These are phyloP conservation scores for Termitomyces bulborhizus DNA, from an alignment of 768 basidiomycete species.

Conservation along the genomic window DNA sequence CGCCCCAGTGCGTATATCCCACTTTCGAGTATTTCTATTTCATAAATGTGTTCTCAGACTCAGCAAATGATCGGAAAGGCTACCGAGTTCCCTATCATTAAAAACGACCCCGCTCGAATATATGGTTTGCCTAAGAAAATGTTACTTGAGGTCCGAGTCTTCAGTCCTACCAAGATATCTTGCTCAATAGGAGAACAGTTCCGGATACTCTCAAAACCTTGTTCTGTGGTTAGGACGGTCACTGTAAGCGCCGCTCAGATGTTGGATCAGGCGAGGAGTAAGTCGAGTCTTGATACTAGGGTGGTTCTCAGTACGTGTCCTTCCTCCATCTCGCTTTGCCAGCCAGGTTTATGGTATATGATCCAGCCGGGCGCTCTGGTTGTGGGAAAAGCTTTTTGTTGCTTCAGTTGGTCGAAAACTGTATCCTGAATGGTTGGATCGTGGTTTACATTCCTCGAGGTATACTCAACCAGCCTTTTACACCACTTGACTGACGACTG, in stretches of 20 bases:
- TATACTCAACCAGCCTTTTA: conserved; percentile 15
- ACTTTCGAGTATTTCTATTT: conserved; percentile 13
- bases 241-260: conserved; percentile 51
- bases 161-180: not conserved
- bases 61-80: conserved; percentile 36
- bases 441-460: conserved; percentile 83
- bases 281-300: conserved; percentile 46
- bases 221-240: conserved; percentile 62
- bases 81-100: conserved; percentile 35
- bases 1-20: conserved; percentile 29
- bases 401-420: conserved; percentile 72
- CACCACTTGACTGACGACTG: not conserved
- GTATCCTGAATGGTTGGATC: conserved; percentile 61
- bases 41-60: conserved; percentile 11
- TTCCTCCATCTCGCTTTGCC: not conserved
- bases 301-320: conserved; percentile 57
- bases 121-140: conserved; percentile 72
- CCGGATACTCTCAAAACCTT: conserved; percentile 63
- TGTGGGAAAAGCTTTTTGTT: conserved; percentile 79
- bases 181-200: conserved; percentile 40
- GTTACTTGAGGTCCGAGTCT: conserved; percentile 58
- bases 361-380: conserved; percentile 64
- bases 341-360: conserved; percentile 7
- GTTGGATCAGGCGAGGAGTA: conserved; percentile 44
- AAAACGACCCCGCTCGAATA: conserved; percentile 46